Evolutionary conservation across 139 green algal genomes (phyloP).

Genomic region (Chlamydomonas sp.): DNA sequence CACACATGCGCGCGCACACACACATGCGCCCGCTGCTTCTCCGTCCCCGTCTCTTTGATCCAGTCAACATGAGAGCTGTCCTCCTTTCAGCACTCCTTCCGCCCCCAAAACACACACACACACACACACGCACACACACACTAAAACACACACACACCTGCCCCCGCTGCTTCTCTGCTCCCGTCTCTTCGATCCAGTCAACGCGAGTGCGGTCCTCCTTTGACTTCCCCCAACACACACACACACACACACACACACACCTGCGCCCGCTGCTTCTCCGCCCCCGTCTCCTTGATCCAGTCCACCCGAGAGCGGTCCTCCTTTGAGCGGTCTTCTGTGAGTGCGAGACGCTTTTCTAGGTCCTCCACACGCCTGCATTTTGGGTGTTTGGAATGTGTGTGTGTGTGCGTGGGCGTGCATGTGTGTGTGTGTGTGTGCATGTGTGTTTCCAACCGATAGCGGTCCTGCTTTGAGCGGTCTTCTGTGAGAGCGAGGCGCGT

Average conservation of each 20-base stretch:
- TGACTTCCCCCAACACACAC: no score
- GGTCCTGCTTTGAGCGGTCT: not conserved
- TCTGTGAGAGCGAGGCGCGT: not conserved
- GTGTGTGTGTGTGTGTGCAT: no score
- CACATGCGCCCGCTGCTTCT: no score
- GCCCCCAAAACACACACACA: no score
- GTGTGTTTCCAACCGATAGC: not conserved
- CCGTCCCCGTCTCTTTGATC: no score
- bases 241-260: no score
- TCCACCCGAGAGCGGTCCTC: not conserved
- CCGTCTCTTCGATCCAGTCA: not conserved
- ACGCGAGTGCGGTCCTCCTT: not conserved
- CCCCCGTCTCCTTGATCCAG: not conserved
- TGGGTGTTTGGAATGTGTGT: no score
- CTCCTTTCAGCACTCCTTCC: not conserved
- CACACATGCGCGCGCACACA: no score
- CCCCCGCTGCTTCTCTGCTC: not conserved
- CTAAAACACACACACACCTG: no score
- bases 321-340: not conserved
- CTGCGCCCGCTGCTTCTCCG: not conserved
- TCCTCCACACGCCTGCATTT: not conserved
- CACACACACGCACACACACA: no score
- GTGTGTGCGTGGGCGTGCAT: no score
- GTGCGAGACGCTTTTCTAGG: not conserved
- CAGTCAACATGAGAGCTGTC: not conserved